These are phyloP conservation scores for Eimeria nieschulzi DNA, from an alignment of 169 alveolate species.

Conservation along the genomic window DNA sequence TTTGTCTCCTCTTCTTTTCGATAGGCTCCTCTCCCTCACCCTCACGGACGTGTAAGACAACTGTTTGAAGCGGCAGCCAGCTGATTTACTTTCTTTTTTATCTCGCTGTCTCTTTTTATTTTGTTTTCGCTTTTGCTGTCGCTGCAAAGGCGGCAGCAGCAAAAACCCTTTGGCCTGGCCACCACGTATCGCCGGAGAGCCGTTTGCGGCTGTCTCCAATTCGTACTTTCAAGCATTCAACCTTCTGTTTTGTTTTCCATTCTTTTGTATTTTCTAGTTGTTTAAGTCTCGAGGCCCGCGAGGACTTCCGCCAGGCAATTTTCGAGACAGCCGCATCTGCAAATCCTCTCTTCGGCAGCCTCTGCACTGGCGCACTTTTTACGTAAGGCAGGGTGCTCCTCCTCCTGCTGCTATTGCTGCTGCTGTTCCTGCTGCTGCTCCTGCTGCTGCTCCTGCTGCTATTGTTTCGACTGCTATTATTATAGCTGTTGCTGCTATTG, in stretches of 20 bases:
- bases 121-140: too few relatives aligned
- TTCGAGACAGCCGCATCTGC: constrained; percentile 38
- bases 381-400: too few relatives aligned
- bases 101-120: too few relatives aligned
- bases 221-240: neutral
- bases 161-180: neutral
- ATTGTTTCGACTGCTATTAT: too few relatives aligned
- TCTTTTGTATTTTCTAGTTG: neutral
- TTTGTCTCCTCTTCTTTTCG: neutral
- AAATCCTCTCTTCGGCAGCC: constrained; percentile 29
- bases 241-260: neutral
- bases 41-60: constrained; percentile 30
- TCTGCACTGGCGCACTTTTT: constrained; percentile 39
- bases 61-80: neutral
- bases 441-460: too few relatives aligned
- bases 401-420: too few relatives aligned
- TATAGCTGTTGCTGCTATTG: too few relatives aligned
- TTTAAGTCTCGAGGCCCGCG: constrained; percentile 5
- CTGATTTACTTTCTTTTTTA: neutral
- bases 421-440: too few relatives aligned
- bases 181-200: neutral
- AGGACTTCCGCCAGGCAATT: constrained; percentile 11
- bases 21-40: neutral
- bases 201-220: neutral
- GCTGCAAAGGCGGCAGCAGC: too few relatives aligned